Conservation (phyloP, 139 green algal genomes). For the Auxenochlorella pyrenoidosa region DNA sequence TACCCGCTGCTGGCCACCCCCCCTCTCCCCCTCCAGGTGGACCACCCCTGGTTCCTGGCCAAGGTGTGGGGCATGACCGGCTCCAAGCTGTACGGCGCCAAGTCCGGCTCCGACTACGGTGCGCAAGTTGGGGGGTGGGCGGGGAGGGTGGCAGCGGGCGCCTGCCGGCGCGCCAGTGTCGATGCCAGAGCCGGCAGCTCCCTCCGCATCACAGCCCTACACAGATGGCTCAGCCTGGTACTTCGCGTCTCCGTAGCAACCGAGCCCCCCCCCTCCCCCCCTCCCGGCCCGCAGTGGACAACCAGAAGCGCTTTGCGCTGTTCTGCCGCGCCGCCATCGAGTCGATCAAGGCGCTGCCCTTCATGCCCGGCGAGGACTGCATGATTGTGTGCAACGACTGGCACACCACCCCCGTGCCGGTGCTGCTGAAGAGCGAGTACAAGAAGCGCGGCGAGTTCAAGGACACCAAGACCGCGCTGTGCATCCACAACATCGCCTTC, state of each 20-base stretch:
- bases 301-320: constrained; percentile 95
- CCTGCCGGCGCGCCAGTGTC: background rate
- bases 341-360: constrained; percentile 77
- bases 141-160: background rate
- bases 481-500: constrained; percentile 99
- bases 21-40: background rate
- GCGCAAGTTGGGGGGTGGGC: background rate
- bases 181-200: no score
- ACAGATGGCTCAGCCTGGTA: no score
- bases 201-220: no score
- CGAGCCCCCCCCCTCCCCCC: background rate
- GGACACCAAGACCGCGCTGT: constrained; percentile 78
- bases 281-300: constrained; percentile 73
- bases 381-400: constrained; percentile 97
- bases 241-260: no score
- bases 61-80: constrained; percentile 98
- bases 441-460: constrained; percentile 82
- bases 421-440: constrained; percentile 92
- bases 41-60: constrained; percentile 82
- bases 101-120: constrained; percentile 89
- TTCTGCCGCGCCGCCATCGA: constrained; percentile 94
- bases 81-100: constrained; percentile 95
- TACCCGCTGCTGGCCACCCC: background rate
- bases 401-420: constrained; percentile 84
- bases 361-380: constrained; percentile 91